Percentiles rank a stretch among this genome's conserved stretches.
These are phyloP conservation scores for Podospora fimiseda DNA, from an alignment of 495 filamentous ascomycete genomes.

Conservation along the genomic window DNA sequence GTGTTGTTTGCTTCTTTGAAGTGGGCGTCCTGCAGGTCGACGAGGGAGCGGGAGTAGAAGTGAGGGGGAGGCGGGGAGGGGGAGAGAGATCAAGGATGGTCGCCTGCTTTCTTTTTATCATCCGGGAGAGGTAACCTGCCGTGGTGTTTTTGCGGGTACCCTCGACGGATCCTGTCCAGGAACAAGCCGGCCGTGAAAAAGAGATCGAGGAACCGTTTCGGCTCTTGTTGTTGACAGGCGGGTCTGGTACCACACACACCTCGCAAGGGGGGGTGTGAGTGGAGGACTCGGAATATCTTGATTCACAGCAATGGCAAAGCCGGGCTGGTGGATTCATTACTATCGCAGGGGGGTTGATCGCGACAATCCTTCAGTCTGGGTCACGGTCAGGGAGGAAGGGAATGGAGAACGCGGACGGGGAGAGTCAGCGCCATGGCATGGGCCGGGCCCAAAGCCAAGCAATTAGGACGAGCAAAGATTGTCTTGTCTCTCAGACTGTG, in stretches of 20 bases:
- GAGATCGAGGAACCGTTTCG: constrained; percentile 11
- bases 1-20: not conserved
- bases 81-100: constrained; percentile 1
- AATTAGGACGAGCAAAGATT: not conserved
- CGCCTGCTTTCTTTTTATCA: constrained; percentile 9
- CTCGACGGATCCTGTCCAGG: constrained; percentile 8
- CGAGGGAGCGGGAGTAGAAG: not conserved
- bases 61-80: too few relatives aligned
- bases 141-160: too few relatives aligned
- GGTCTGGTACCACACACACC: constrained; percentile 7
- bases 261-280: constrained; percentile 15
- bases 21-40: not conserved
- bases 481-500: not conserved
- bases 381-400: constrained; percentile 14
- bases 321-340: constrained; percentile 28
- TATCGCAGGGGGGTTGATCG: constrained; percentile 24
- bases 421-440: not conserved
- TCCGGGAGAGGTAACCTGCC: not conserved
- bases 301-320: constrained; percentile 32
- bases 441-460: not conserved
- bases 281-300: constrained; percentile 27
- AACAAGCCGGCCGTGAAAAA: constrained; percentile 13
- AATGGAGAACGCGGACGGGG: not conserved
- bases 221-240: constrained; percentile 20
- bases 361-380: constrained; percentile 20